Evolutionary conservation across 2,329 filamentous ascomycete genomes (phyloP), one percentile per base, ranked within the genome.

Genomic region (Fusarium secorum): DNA sequence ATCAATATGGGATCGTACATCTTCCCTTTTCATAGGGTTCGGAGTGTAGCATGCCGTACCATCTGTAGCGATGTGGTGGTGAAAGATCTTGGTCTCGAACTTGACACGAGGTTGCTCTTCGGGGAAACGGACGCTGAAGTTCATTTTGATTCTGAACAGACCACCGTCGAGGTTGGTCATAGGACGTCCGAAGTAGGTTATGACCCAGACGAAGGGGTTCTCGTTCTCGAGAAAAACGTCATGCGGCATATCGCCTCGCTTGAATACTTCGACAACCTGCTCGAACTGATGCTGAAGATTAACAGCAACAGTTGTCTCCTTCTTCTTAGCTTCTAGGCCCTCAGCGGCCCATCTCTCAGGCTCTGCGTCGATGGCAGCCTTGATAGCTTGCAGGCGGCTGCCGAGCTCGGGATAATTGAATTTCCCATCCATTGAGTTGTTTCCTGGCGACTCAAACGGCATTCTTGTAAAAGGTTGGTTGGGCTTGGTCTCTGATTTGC

Each of bases 91-190:
- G 0, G 93, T 95, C 75, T 94, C 88, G 70, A 98, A 90, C 68
- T 87, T 90, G 60, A 95, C 91, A 36, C 95, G 90, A 28, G 95
- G 96, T 75, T 97, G 93, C 74, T 97, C 93, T 42, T 93, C 89
- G 0, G 96, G 96, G 76, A 98, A 98, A 10, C 89, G 88, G 10
- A 93, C 91, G 75, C 94, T 97, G 75, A 98, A 91, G 75, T 85
- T 86, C 60, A 98, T 85, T 75, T 87, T 91, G 79, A 98, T 91
- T 66, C 89, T 89, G 83, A 98, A 95, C 66, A 98, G 87, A 4
- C 95, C 94, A 20, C 95, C 95, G 74, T 98, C 95, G 4, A 98
- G 88, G 73, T 97, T 94, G 10, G 94, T 97, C 91, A 96, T 97
- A 1, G 94, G 93, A 59, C 91, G 89, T 30, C 96, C 96, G 78